Percentiles rank a stretch among this genome's conserved stretches.
Evolutionary conservation across 164 flowering plant species (phyloP).

Genomic region (Sextonia rubra): DNA sequence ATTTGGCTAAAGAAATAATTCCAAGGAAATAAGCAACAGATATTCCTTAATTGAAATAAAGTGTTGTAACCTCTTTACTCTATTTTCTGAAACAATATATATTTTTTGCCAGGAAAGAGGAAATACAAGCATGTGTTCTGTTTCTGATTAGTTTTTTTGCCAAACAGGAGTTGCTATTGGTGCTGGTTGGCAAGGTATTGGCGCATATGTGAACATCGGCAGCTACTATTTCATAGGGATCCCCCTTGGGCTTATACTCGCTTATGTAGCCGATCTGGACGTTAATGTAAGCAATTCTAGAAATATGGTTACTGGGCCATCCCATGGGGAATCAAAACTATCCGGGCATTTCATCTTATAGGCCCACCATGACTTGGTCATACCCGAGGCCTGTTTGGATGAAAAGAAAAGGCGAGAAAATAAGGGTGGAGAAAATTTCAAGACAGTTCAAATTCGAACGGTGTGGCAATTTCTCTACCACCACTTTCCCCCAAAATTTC

Average conservation of each 20-base stretch:
- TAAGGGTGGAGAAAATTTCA: background rate
- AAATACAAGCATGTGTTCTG: background rate
- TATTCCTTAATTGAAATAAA: background rate
- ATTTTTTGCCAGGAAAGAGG: too few relatives aligned
- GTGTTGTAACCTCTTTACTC: background rate
- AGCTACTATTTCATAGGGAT: constrained; percentile 40
- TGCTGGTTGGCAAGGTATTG: constrained; percentile 45
- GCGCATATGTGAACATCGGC: constrained; percentile 39
- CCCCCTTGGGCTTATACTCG: constrained; percentile 43
- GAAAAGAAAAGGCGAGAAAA: too few relatives aligned
- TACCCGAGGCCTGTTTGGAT: background rate
- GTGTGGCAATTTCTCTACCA: background rate
- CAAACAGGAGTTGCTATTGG: constrained; percentile 56
- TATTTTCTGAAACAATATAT: too few relatives aligned
- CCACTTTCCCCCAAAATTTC: background rate
- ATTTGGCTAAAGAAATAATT: background rate
- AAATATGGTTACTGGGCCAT: background rate
- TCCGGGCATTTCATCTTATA: background rate
- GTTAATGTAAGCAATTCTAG: constrained; percentile 22
- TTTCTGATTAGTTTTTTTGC: background rate
- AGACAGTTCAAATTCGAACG: background rate
- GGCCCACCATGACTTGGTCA: background rate
- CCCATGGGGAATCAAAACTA: background rate
- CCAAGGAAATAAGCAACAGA: background rate
- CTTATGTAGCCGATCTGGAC: constrained; percentile 20